Conservation (phyloP, 176 grass and related monocot genomes). For the Zizania latifolia region DNA sequence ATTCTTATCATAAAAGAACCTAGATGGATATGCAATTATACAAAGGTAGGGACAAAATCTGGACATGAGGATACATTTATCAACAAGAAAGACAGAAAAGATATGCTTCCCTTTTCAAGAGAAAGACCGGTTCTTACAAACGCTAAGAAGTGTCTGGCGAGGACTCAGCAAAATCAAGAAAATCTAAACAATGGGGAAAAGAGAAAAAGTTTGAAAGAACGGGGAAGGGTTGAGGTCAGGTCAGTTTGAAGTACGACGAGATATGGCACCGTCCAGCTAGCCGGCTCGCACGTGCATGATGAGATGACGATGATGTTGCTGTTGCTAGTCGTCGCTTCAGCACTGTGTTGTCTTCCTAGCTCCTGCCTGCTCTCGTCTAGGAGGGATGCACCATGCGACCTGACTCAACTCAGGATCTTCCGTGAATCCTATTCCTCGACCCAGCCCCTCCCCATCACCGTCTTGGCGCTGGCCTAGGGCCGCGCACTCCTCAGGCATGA, state of each 20-base stretch:
- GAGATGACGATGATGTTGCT: conserved; percentile 6
- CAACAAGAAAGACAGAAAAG: background rate
- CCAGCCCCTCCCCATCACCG: background rate
- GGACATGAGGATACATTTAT: background rate
- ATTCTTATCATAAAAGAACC: background rate
- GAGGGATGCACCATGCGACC: conserved; percentile 39
- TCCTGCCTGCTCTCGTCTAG: background rate
- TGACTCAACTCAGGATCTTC: conserved; percentile 21
- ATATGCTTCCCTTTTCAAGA: background rate
- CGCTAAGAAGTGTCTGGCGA: background rate
- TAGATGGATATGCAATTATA: background rate
- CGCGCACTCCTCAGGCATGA: no score
- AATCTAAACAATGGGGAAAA: background rate
- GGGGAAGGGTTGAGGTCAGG: background rate
- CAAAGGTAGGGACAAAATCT: background rate
- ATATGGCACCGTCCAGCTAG: conserved; percentile 33
- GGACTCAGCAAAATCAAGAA: background rate
- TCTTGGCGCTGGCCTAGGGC: no score
- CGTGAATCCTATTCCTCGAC: conserved; percentile 14
- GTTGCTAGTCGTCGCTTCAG: conserved; percentile 20
- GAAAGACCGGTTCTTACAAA: background rate
- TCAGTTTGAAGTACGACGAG: conserved; percentile 2
- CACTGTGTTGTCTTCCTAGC: background rate
- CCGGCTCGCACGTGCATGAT: no score
- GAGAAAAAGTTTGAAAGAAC: background rate